phyloP scores from a whole-genome alignment of 129 eudicot genomes.

The Escallonia rubra region DNA sequence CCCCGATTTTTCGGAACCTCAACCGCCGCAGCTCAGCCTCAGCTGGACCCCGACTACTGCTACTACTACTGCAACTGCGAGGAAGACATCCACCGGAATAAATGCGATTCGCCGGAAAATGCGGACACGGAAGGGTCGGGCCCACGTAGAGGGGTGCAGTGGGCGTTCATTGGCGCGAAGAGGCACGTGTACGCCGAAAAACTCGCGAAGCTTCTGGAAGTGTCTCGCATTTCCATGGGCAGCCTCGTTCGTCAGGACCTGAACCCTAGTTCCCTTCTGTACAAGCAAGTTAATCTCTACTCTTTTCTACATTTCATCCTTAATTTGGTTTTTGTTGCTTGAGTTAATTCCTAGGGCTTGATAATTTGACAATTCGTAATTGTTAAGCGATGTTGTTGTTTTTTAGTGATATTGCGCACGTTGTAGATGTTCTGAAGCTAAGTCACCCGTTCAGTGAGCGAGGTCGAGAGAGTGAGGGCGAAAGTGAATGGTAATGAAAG shows the following conservation, averaged over 20 bases:
- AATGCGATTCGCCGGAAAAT: background rate
- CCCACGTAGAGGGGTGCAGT: background rate
- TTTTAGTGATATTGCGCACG: too few species aligned
- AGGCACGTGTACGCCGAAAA: conserved; percentile 1
- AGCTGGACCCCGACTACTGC: background rate
- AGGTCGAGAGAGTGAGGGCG: too few species aligned
- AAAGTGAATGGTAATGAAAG: too few species aligned
- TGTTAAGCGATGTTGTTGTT: too few species aligned
- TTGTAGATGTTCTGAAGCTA: too few species aligned
- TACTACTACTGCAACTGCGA: background rate
- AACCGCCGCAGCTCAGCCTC: background rate
- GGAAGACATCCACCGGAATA: background rate
- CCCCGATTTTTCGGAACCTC: background rate
- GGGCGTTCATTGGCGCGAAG: background rate
- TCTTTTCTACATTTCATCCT: background rate
- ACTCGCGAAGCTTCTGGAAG: background rate
- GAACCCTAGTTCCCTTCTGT: background rate
- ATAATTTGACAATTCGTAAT: too few species aligned
- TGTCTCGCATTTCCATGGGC: background rate
- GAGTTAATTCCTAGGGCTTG: too few species aligned
- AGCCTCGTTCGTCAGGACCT: background rate
- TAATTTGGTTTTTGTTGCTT: too few species aligned
- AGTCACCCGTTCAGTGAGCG: too few species aligned
- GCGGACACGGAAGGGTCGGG: background rate
- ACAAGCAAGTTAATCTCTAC: conserved; percentile 1